Percentiles rank a stretch among this genome's conserved stretches.
Evolutionary conservation across 441 rosid genomes (phyloP).

Genomic region (Geranium incanum): DNA sequence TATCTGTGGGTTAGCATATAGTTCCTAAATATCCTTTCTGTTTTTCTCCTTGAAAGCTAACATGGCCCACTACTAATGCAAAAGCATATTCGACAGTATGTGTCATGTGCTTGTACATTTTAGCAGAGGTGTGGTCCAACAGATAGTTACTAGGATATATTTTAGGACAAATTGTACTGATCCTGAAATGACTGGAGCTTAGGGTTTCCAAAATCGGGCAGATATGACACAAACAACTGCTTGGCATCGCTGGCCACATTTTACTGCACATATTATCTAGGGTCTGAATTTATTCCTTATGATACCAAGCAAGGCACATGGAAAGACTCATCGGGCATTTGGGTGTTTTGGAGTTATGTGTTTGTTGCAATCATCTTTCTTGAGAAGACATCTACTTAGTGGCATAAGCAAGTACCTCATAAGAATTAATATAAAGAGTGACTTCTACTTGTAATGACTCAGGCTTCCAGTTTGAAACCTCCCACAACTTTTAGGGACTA

Average conservation of each 20-base stretch:
- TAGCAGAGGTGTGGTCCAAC: neutral
- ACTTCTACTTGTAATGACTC: no score
- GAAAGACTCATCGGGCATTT: neutral
- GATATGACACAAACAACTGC: neutral
- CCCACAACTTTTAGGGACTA: no score
- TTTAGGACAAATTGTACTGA: constrained; percentile 3
- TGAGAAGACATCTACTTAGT: neutral
- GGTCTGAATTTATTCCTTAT: neutral
- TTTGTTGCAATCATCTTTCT: constrained; percentile 1
- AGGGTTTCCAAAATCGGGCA: constrained; percentile 8
- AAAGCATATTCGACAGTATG: neutral
- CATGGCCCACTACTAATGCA: neutral
- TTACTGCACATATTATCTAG: neutral
- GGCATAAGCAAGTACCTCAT: no score
- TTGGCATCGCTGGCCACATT: neutral
- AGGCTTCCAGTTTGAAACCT: neutral
- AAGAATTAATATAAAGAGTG: no score
- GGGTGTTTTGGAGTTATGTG: neutral
- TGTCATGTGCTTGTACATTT: neutral
- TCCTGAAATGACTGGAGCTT: constrained; percentile 6
- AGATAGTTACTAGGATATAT: constrained; percentile 1
- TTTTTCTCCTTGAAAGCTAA: constrained; percentile 1
- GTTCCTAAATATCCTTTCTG: neutral
- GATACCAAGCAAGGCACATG: neutral
- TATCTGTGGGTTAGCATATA: neutral